Percentiles rank a stretch among this genome's conserved stretches.
Conservation (phyloP, 305 asterid species). For the Andrographis paniculata region DNA sequence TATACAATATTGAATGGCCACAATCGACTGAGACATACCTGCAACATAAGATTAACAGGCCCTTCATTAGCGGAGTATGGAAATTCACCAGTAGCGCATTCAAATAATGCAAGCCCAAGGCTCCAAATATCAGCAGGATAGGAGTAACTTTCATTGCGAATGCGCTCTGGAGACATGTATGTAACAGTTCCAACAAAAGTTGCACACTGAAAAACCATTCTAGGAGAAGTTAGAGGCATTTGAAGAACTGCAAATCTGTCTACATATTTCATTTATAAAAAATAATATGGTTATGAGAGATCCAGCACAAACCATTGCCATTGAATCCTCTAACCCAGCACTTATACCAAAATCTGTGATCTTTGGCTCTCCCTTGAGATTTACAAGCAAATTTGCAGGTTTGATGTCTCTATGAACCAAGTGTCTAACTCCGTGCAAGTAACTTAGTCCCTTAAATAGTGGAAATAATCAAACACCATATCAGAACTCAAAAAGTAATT, state of each 20-base stretch:
- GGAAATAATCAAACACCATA: constrained; percentile 16
- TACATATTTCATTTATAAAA: not conserved
- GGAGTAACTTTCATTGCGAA: constrained; percentile 84
- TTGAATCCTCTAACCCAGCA: constrained; percentile 92
- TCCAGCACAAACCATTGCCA: constrained; percentile 77
- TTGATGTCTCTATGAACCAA: constrained; percentile 97
- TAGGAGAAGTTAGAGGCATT: constrained; percentile 9
- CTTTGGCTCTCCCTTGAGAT: constrained; percentile 93
- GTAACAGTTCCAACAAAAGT: constrained; percentile 98
- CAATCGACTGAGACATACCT: constrained; percentile 38
- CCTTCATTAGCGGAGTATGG: constrained; percentile 93
- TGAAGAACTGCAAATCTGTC: not conserved
- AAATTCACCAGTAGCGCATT: constrained; percentile 96
- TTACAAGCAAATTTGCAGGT: constrained; percentile 93
- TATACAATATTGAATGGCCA: no score
- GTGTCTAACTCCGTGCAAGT: constrained; percentile 88
- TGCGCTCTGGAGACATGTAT: constrained; percentile 97
- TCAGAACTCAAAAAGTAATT: not conserved
- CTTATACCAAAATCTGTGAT: constrained; percentile 97
- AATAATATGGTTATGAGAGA: constrained; percentile 1
- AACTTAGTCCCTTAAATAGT: constrained; percentile 65
- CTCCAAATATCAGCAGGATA: constrained; percentile 99
- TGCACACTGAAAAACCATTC: constrained; percentile 61
- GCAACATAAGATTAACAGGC: constrained; percentile 96
- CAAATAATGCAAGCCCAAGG: constrained; percentile 92